Conservation (phyloP, 2,329 filamentous ascomycete species). For the Aspergillus uvarum region DNA sequence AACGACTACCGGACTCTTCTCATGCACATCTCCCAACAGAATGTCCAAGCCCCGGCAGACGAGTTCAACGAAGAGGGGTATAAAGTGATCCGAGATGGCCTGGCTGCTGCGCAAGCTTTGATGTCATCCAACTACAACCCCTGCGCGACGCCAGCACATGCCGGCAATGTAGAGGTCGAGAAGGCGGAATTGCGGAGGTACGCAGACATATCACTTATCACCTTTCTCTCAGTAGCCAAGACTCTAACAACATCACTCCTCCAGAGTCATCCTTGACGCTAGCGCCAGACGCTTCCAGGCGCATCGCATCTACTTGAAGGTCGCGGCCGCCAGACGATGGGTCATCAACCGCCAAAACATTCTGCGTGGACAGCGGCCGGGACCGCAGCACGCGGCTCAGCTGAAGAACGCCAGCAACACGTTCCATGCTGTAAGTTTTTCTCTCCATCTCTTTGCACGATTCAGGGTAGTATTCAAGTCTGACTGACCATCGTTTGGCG, state of each 20-base stretch:
- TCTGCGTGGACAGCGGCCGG: constrained; percentile 52
- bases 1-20: constrained; percentile 63
- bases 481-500: constrained; percentile 2
- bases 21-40: constrained; percentile 57
- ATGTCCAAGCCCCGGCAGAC: constrained; percentile 51
- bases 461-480: background rate
- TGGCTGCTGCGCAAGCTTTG: constrained; percentile 55
- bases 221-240: background rate
- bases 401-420: constrained; percentile 51
- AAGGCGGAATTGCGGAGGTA: constrained; percentile 59
- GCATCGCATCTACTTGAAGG: constrained; percentile 60
- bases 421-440: constrained; percentile 48
- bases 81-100: constrained; percentile 56
- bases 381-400: constrained; percentile 47
- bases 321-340: constrained; percentile 60
- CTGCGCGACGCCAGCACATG: constrained; percentile 41
- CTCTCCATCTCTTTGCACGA: background rate
- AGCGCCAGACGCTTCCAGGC: constrained; percentile 61
- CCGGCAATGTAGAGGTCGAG: constrained; percentile 53
- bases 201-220: background rate
- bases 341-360: constrained; percentile 53
- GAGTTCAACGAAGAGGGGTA: constrained; percentile 62
- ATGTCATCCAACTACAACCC: constrained; percentile 54
- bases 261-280: constrained; percentile 61
- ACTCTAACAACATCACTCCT: constrained; percentile 10